Evolutionary conservation across 2,329 filamentous ascomycete species (phyloP).

Genomic region (Claviceps humidiphila): DNA sequence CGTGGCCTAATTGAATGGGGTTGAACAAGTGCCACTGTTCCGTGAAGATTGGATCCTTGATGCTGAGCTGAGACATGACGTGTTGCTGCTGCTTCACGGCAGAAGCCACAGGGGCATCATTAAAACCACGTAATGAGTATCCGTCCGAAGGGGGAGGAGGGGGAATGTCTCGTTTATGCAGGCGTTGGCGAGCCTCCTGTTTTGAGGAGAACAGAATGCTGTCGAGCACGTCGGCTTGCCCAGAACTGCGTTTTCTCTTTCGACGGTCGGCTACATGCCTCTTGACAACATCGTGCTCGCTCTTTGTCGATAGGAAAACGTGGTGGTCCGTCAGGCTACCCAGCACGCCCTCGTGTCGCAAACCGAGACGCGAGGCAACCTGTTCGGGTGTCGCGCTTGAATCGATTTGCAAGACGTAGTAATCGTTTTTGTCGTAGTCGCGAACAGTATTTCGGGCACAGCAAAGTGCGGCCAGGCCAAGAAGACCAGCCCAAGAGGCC

Average conservation of each 20-base stretch:
- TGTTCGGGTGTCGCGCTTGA: slow-evolving; percentile 49
- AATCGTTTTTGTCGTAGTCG: slow-evolving; percentile 72
- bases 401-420: slow-evolving; percentile 81
- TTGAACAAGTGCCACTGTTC: slow-evolving; percentile 97
- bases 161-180: slow-evolving; percentile 39
- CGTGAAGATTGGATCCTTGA: slow-evolving; percentile 78
- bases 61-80: slow-evolving; percentile 54
- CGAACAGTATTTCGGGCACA: slow-evolving; percentile 41
- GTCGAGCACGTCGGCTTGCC: slow-evolving; percentile 49
- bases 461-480: slow-evolving; percentile 36
- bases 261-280: slow-evolving; percentile 38
- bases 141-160: slow-evolving; percentile 18
- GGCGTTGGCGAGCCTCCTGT: slow-evolving; percentile 38
- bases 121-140: slow-evolving; percentile 9
- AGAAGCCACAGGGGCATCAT: slow-evolving; percentile 14
- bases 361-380: slow-evolving; percentile 59
- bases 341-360: slow-evolving; percentile 69
- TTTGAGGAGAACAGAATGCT: slow-evolving; percentile 69
- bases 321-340: slow-evolving; percentile 70
- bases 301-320: slow-evolving; percentile 64
- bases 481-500: slow-evolving; percentile 37
- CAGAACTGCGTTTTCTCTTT: slow-evolving; percentile 47
- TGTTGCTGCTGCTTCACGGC: slow-evolving; percentile 45
- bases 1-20: slow-evolving; percentile 64
- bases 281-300: slow-evolving; percentile 45